Percentiles rank a stretch among this genome's conserved stretches.
These are phyloP conservation scores for Sporothrix phasma DNA, from an alignment of 2,329 filamentous ascomycete species.

Conservation along the genomic window DNA sequence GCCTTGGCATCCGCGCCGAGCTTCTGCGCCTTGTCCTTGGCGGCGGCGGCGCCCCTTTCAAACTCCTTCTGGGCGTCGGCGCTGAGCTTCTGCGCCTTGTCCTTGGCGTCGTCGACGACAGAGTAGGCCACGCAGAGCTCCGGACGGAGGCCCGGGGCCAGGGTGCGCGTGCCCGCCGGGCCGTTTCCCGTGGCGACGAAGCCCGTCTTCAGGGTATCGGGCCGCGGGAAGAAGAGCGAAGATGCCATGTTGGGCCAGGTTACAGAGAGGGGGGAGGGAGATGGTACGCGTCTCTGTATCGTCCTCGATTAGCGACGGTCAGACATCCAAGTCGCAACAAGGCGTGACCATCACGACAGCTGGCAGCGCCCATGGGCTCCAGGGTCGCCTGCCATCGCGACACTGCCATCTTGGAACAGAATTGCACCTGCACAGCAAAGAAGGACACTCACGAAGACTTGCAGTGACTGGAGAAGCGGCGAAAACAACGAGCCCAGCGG, in stretches of 20 bases:
- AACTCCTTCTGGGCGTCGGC: no score
- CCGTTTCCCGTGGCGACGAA: conserved; percentile 34
- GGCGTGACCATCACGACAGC: background rate
- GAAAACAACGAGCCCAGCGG: background rate
- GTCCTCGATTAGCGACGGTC: background rate
- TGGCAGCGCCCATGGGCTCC: background rate
- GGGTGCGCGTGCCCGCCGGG: background rate
- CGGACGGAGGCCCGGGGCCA: no score
- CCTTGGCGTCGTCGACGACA: no score
- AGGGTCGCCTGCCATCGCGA: no score
- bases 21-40: conserved; percentile 59
- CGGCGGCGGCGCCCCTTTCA: no score
- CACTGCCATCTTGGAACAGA: no score
- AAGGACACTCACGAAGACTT: background rate
- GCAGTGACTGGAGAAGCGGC: background rate
- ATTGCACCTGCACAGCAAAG: background rate
- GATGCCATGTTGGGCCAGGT: background rate
- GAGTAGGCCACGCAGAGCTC: no score
- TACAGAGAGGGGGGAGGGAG: background rate
- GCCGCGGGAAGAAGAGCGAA: conserved; percentile 42
- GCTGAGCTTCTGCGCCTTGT: no score
- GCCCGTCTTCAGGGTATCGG: conserved; percentile 42
- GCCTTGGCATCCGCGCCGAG: conserved; percentile 58
- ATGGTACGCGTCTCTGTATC: background rate
- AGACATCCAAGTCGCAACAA: no score